Conservation (phyloP, 2,329 filamentous ascomycete genomes). For the Colletotrichum paranaense region DNA sequence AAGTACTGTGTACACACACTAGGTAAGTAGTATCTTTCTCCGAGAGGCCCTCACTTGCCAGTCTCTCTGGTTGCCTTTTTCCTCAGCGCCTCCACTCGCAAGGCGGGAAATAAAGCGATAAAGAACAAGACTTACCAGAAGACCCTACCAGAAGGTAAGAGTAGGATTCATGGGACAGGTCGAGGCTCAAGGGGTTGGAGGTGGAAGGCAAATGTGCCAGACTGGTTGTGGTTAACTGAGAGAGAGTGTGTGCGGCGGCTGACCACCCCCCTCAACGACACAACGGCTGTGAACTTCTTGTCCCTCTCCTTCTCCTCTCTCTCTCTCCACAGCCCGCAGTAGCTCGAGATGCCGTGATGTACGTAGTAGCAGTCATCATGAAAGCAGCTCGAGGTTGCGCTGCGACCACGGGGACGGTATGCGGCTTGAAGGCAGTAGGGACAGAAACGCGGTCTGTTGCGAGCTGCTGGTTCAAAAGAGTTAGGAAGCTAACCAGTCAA, state of each 20-base stretch:
- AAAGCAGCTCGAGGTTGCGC: background rate
- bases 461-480: background rate
- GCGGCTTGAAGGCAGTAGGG: background rate
- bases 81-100: constrained; percentile 17
- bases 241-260: constrained; percentile 21
- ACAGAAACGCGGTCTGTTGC: background rate
- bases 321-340: background rate
- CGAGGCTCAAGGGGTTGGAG: constrained; percentile 25
- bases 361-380: constrained; percentile 2
- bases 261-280: constrained; percentile 12
- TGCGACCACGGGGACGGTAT: background rate
- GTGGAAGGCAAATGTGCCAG: constrained; percentile 12
- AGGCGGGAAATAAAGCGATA: constrained; percentile 22
- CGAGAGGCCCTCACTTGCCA: constrained; percentile 1
- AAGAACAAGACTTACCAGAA: constrained; percentile 11
- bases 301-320: background rate
- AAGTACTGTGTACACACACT: background rate
- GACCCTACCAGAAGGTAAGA: constrained; percentile 5
- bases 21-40: constrained; percentile 1
- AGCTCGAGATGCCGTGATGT: background rate
- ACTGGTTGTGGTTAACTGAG: background rate
- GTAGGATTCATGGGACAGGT: constrained; percentile 4
- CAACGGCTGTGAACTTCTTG: constrained; percentile 1
- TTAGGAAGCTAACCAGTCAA: constrained; percentile 7
- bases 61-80: background rate